Evolutionary conservation across 2,329 filamentous ascomycete species (phyloP).

Genomic region (Colletotrichum sansevieriae): DNA sequence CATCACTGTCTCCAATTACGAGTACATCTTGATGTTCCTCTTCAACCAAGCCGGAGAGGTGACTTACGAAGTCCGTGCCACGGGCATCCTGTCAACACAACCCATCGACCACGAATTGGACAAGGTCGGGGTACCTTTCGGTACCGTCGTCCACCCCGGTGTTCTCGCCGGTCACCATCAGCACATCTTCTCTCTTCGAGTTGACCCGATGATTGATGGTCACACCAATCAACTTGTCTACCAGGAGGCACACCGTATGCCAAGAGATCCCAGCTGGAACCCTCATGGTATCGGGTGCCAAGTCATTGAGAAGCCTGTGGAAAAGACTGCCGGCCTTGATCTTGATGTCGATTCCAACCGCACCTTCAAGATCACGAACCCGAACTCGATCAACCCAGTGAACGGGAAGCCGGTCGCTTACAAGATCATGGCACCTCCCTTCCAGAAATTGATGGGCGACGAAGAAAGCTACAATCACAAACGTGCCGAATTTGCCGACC

Average conservation of each 20-base stretch:
- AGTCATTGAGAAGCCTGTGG: slow-evolving; percentile 31
- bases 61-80: slow-evolving; percentile 72
- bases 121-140: slow-evolving; percentile 62
- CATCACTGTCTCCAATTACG: slow-evolving; percentile 78
- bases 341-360: slow-evolving; percentile 33
- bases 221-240: slow-evolving; percentile 68
- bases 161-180: slow-evolving; percentile 70
- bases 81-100: slow-evolving; percentile 71
- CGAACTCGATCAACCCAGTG: slow-evolving; percentile 36
- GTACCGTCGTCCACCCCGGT: slow-evolving; percentile 72
- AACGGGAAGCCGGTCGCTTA: slow-evolving; percentile 41
- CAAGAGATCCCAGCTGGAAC: slow-evolving; percentile 34
- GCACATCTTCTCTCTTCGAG: slow-evolving; percentile 78
- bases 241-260: slow-evolving; percentile 48
- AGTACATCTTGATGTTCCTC: slow-evolving; percentile 75
- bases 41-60: slow-evolving; percentile 75
- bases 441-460: slow-evolving; percentile 40
- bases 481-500: slow-evolving; percentile 39
- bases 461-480: slow-evolving; percentile 36
- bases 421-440: slow-evolving; percentile 38
- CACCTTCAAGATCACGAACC: slow-evolving; percentile 41
- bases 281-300: slow-evolving; percentile 39
- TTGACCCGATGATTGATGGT: slow-evolving; percentile 73
- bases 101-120: slow-evolving; percentile 66
- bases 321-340: slow-evolving; percentile 23